A percentile compares a stretch with the other conserved stretches of the same genome.
Conservation (phyloP, 2,329 filamentous ascomycete species). For the Sporothrix pseudoabietina region DNA sequence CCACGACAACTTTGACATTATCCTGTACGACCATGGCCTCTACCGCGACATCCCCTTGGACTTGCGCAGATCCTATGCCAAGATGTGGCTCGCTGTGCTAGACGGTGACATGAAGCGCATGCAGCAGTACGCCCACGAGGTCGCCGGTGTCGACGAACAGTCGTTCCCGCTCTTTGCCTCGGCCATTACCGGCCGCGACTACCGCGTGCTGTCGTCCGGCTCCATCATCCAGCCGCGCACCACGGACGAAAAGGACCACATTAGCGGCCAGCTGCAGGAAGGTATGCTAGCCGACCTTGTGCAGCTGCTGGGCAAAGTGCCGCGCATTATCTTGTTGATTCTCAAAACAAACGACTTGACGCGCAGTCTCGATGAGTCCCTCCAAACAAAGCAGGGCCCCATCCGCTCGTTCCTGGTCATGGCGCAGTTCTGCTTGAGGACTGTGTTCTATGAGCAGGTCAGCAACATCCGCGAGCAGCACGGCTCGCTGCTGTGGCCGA, state of each 20-base stretch:
- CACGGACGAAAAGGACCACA: slow-evolving; percentile 78
- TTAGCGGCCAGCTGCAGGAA: slow-evolving; percentile 80
- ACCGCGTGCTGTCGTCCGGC: slow-evolving; percentile 68
- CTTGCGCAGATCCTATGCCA: slow-evolving; percentile 84
- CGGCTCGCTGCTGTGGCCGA: slow-evolving; percentile 61
- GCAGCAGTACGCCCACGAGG: slow-evolving; percentile 84
- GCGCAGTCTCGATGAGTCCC: slow-evolving; percentile 85
- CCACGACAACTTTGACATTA: slow-evolving; percentile 81
- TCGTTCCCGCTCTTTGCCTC: slow-evolving; percentile 95
- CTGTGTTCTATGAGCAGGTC: slow-evolving; percentile 65
- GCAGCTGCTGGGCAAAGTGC: slow-evolving; percentile 83
- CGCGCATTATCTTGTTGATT: slow-evolving; percentile 88
- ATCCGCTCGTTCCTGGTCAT: slow-evolving; percentile 68
- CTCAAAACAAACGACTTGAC: slow-evolving; percentile 98
- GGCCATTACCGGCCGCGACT: slow-evolving; percentile 94
- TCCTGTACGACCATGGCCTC: slow-evolving; percentile 94
- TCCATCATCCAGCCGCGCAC: slow-evolving; percentile 59
- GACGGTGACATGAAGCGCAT: slow-evolving; percentile 83
- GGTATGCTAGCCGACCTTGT: slow-evolving; percentile 88
- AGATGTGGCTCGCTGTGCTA: slow-evolving; percentile 95
- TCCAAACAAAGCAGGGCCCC: slow-evolving; percentile 71
- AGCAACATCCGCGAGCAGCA: slow-evolving; percentile 55
- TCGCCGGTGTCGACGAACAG: slow-evolving; percentile 83
- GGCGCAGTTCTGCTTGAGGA: slow-evolving; percentile 67
- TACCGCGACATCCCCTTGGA: slow-evolving; percentile 86